phyloP scores from a whole-genome alignment of 2,329 filamentous ascomycete species.

The Colletotrichum navitas region DNA sequence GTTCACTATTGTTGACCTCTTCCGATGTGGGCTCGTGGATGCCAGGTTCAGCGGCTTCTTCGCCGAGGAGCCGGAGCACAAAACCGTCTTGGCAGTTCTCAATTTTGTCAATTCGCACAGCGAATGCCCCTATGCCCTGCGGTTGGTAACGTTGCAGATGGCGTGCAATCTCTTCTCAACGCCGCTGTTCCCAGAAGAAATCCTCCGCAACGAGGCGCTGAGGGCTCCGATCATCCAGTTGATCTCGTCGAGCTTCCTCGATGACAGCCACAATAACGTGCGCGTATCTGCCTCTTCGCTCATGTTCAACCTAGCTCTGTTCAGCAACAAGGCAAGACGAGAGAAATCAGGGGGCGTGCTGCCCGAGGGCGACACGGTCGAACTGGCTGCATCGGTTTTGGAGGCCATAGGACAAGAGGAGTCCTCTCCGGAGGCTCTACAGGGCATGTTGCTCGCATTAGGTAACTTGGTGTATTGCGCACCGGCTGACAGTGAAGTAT shows the following conservation, averaged over 20 bases:
- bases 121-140: slow-evolving; percentile 81
- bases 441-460: slow-evolving; percentile 80
- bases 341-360: slow-evolving; percentile 70
- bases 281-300: slow-evolving; percentile 86
- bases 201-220: slow-evolving; percentile 66
- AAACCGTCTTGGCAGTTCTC: slow-evolving; percentile 73
- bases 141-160: slow-evolving; percentile 86
- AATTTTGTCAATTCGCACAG: slow-evolving; percentile 67
- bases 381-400: slow-evolving; percentile 83
- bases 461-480: slow-evolving; percentile 82
- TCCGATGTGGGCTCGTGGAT: slow-evolving; percentile 83
- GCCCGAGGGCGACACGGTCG: slow-evolving; percentile 79
- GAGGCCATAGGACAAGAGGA: slow-evolving; percentile 76
- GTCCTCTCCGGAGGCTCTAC: slow-evolving; percentile 77
- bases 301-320: slow-evolving; percentile 83
- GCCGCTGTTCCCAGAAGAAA: slow-evolving; percentile 75
- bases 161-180: slow-evolving; percentile 88
- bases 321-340: slow-evolving; percentile 75
- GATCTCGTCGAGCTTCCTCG: slow-evolving; percentile 82
- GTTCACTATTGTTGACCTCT: slow-evolving; percentile 88
- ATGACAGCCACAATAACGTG: slow-evolving; percentile 78
- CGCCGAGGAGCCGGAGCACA: slow-evolving; percentile 78
- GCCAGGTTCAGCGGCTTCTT: slow-evolving; percentile 84
- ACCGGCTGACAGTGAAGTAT: slow-evolving; percentile 78
- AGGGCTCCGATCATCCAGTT: slow-evolving; percentile 74